Conservation (phyloP, 2,329 filamentous ascomycete genomes). For the Trichoderma koningiopsis region DNA sequence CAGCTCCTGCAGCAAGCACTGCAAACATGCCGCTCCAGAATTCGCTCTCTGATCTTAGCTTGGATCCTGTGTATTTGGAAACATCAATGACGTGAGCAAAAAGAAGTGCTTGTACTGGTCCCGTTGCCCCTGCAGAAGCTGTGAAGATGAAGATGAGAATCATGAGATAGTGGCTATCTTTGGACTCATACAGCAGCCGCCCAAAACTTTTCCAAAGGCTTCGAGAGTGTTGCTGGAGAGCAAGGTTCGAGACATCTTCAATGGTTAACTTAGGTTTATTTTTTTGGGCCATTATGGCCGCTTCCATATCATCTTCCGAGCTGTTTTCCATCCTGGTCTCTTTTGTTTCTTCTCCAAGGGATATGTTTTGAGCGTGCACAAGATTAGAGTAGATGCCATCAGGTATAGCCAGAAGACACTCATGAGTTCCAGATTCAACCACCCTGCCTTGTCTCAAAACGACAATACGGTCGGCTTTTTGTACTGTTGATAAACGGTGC, state of each 20-base stretch:
- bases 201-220: background rate
- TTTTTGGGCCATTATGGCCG: background rate
- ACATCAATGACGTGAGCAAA: background rate
- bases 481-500: conserved; percentile 51
- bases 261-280: background rate
- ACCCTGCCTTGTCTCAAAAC: conserved; percentile 35
- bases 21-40: background rate
- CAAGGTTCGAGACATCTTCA: background rate
- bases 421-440: conserved; percentile 33
- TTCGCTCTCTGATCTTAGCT: background rate
- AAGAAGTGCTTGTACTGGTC: background rate
- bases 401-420: background rate
- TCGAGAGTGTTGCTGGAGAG: background rate
- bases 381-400: background rate
- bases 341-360: background rate
- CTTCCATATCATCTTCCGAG: background rate
- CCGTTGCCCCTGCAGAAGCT: background rate
- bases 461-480: conserved; percentile 38
- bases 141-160: background rate
- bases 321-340: background rate
- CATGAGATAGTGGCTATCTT: background rate
- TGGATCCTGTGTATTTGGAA: background rate
- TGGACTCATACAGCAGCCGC: background rate
- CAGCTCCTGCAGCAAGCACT: background rate
- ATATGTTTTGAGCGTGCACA: background rate